phyloP scores from a whole-genome alignment of 169 alveolate genomes.

The Plasmodium vinckei region DNA sequence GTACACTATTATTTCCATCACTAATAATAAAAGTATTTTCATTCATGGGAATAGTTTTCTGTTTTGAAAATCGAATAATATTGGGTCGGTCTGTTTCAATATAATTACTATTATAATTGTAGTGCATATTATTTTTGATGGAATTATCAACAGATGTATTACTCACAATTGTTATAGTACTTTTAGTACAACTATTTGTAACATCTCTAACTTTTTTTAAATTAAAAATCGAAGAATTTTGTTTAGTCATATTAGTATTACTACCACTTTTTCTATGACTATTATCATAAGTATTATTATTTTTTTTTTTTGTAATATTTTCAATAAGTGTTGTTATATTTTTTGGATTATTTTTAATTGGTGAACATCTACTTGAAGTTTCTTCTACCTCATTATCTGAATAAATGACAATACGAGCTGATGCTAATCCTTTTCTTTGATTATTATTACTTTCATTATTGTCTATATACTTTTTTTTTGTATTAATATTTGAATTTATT shows the following conservation, averaged over 20 bases:
- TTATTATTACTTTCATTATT: slow-evolving; percentile 4
- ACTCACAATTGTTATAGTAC: neutral
- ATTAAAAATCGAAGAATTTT: neutral
- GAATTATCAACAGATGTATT: neutral
- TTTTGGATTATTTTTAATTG: neutral
- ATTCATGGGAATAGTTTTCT: slow-evolving; percentile 19
- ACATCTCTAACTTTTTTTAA: neutral
- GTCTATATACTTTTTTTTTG: slow-evolving; percentile 13
- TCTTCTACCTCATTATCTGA: slow-evolving; percentile 23
- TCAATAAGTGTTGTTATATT: slow-evolving; percentile 25
- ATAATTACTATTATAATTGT: neutral
- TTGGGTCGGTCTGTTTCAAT: neutral
- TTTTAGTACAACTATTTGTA: neutral
- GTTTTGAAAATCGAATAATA: neutral
- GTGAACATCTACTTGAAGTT: neutral
- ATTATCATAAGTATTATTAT: slow-evolving; percentile 4
- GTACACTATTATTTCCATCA: slow-evolving; percentile 17
- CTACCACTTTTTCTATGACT: neutral
- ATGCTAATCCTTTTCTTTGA: slow-evolving; percentile 7
- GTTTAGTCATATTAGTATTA: neutral
- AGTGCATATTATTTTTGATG: neutral
- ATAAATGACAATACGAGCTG: slow-evolving; percentile 29
- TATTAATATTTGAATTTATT: neutral
- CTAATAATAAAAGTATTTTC: slow-evolving; percentile 14
- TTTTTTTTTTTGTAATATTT: slow-evolving; percentile 16